These are phyloP conservation scores for Atkinsonella hypoxylon DNA, from an alignment of 2,329 filamentous ascomycete species.

Conservation along the genomic window DNA sequence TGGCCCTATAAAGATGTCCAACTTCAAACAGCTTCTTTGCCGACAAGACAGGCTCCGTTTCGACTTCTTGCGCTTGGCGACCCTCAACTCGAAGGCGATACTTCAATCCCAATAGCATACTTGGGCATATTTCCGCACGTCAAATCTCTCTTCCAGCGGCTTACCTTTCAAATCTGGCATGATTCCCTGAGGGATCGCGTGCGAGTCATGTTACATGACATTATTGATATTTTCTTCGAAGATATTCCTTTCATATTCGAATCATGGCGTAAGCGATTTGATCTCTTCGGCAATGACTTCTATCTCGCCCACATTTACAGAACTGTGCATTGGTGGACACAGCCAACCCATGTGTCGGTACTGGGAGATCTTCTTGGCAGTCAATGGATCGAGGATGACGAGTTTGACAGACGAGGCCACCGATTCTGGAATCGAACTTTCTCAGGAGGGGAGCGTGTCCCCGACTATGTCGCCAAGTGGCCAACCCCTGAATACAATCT, in stretches of 20 bases:
- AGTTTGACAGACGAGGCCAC: slow-evolving; percentile 62
- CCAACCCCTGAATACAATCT: slow-evolving; percentile 38
- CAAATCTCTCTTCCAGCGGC: slow-evolving; percentile 31
- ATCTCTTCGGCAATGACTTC: slow-evolving; percentile 86
- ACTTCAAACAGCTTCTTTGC: slow-evolving; percentile 11
- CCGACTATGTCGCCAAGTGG: slow-evolving; percentile 38
- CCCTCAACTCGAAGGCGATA: slow-evolving; percentile 88
- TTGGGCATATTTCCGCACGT: slow-evolving; percentile 43
- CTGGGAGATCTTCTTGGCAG: slow-evolving; percentile 87
- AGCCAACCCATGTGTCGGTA: slow-evolving; percentile 77
- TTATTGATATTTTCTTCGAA: slow-evolving; percentile 48
- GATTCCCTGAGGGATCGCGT: slow-evolving; percentile 38
- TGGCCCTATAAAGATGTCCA: slow-evolving; percentile 22
- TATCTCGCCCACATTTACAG: slow-evolving; percentile 91
- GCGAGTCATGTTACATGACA: slow-evolving; percentile 42
- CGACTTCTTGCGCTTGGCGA: slow-evolving; percentile 80
- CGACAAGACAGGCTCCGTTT: slow-evolving; percentile 52
- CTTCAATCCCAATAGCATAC: slow-evolving; percentile 55
- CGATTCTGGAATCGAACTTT: slow-evolving; percentile 79
- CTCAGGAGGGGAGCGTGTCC: slow-evolving; percentile 51
- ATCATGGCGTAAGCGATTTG: slow-evolving; percentile 65
- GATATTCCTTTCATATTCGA: slow-evolving; percentile 58
- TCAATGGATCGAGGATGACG: slow-evolving; percentile 82
- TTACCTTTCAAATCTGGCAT: slow-evolving; percentile 34
- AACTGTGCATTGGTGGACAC: slow-evolving; percentile 69